phyloP scores from a whole-genome alignment of 208 protist genomes.

The Crithidia sp. region DNA sequence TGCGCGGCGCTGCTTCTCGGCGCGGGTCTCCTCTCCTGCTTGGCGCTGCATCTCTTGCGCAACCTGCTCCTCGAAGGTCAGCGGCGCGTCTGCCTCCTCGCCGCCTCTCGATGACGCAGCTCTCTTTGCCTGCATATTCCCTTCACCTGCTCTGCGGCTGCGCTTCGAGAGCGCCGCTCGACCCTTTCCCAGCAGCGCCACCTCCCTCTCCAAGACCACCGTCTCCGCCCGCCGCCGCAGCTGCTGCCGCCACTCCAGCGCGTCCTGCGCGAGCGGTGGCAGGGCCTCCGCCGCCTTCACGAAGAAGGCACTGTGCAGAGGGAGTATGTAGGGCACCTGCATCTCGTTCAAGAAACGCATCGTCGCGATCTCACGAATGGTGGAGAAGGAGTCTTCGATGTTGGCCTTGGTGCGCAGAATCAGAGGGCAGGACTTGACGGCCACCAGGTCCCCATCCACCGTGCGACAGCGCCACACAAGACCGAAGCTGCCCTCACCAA shows the following conservation, averaged over 20 bases:
- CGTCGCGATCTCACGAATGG: conserved; percentile 82
- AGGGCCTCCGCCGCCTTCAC: conserved; percentile 58
- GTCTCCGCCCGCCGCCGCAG: conserved; percentile 38
- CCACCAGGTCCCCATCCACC: conserved; percentile 78
- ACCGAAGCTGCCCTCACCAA: conserved; percentile 90
- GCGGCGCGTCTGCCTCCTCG: not conserved
- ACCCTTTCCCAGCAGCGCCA: conserved; percentile 21
- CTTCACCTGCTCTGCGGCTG: not conserved
- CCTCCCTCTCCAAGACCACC: conserved; percentile 37
- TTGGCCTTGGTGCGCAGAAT: conserved; percentile 55
- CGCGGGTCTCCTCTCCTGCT: conserved; percentile 26
- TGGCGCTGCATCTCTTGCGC: conserved; percentile 24
- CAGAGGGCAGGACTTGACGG: conserved; percentile 86
- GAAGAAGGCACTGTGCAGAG: conserved; percentile 84
- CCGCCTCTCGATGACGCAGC: not conserved
- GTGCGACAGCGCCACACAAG: conserved; percentile 82
- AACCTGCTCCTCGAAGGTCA: conserved; percentile 36
- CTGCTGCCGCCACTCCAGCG: conserved; percentile 41
- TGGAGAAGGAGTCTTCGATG: conserved; percentile 80
- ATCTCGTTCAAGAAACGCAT: conserved; percentile 83
- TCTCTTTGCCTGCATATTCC: not conserved
- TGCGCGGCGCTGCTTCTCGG: conserved; percentile 33
- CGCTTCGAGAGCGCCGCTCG: conserved; percentile 8
- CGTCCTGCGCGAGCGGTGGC: conserved; percentile 59
- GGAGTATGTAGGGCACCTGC: conserved; percentile 85